A percentile compares a stretch with the other conserved stretches of the same genome.
phyloP scores from a whole-genome alignment of 257 asterid genomes.

The Solanum rostratum region DNA sequence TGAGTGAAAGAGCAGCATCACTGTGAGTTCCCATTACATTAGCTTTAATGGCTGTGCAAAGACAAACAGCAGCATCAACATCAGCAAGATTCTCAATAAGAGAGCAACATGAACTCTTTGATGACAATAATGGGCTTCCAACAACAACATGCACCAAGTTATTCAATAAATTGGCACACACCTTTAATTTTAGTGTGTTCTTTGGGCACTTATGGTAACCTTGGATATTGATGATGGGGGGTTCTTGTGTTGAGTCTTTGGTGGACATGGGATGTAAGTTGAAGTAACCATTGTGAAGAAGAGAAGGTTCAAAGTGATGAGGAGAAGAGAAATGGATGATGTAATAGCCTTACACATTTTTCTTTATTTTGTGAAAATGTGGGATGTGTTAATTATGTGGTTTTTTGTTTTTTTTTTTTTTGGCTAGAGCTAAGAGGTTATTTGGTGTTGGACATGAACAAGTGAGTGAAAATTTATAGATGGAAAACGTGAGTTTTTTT shows the following conservation, averaged over 20 bases:
- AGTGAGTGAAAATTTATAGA: neutral
- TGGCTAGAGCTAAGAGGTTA: neutral
- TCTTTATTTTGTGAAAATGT: neutral
- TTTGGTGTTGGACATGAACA: neutral
- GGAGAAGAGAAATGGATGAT: slow-evolving; percentile 6
- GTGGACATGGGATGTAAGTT: slow-evolving; percentile 5
- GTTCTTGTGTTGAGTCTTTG: slow-evolving; percentile 2
- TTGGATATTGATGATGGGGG: neutral
- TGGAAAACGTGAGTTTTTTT: neutral
- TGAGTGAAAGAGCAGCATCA: neutral
- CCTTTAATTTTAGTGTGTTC: slow-evolving; percentile 5
- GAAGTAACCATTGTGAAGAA: slow-evolving; percentile 19
- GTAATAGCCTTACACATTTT: neutral
- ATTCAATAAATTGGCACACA: slow-evolving; percentile 3
- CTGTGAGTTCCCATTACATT: slow-evolving; percentile 8
- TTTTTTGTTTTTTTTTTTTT: neutral
- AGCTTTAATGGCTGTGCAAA: slow-evolving; percentile 21
- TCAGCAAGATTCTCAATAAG: slow-evolving; percentile 7
- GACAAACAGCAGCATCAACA: slow-evolving; percentile 18
- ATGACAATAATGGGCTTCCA: slow-evolving; percentile 1
- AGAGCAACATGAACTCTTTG: slow-evolving; percentile 6
- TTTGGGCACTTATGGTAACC: slow-evolving; percentile 1
- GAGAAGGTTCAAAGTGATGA: slow-evolving; percentile 13
- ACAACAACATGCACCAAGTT: slow-evolving; percentile 1
- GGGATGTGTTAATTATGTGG: neutral